Percentiles rank a stretch among this genome's conserved stretches.
phyloP scores from a whole-genome alignment of 2,329 filamentous ascomycete genomes.

The Scedosporium aurantiacum region DNA sequence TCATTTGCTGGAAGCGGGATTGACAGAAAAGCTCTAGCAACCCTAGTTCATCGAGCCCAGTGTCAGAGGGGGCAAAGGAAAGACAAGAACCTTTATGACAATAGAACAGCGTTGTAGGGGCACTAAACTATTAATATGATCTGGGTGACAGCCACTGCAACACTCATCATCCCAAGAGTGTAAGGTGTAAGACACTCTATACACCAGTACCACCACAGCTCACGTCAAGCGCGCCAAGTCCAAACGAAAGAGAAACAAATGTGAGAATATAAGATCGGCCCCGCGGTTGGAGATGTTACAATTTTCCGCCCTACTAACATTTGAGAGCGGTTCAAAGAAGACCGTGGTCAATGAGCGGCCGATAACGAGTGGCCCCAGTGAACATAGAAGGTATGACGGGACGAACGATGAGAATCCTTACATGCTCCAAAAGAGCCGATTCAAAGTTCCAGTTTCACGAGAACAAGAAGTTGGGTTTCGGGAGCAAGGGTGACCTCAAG shows the following conservation, averaged over 20 bases:
- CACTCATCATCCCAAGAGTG: constrained; percentile 20
- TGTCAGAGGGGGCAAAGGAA: not conserved
- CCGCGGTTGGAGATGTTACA: not conserved
- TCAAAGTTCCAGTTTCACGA: constrained; percentile 24
- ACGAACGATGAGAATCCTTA: constrained; percentile 28
- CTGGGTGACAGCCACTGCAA: constrained; percentile 28
- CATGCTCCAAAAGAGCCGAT: constrained; percentile 28
- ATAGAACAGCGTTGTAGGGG: not conserved
- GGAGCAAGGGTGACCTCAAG: constrained; percentile 48
- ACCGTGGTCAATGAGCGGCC: not conserved
- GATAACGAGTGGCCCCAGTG: not conserved
- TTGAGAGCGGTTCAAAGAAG: not conserved
- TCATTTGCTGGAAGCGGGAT: not conserved
- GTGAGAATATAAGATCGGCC: not conserved
- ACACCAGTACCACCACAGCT: too few species aligned
- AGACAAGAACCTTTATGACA: not conserved
- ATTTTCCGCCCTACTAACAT: not conserved
- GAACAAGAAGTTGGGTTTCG: constrained; percentile 21
- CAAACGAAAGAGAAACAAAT: not conserved
- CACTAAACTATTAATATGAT: constrained; percentile 26
- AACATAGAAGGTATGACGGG: constrained; percentile 25
- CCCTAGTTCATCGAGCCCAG: not conserved
- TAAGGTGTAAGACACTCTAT: not conserved
- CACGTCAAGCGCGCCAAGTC: not conserved
- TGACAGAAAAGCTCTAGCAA: not conserved